These are phyloP conservation scores for Centella asiatica DNA, from an alignment of 129 eudicot species.

Conservation along the genomic window DNA sequence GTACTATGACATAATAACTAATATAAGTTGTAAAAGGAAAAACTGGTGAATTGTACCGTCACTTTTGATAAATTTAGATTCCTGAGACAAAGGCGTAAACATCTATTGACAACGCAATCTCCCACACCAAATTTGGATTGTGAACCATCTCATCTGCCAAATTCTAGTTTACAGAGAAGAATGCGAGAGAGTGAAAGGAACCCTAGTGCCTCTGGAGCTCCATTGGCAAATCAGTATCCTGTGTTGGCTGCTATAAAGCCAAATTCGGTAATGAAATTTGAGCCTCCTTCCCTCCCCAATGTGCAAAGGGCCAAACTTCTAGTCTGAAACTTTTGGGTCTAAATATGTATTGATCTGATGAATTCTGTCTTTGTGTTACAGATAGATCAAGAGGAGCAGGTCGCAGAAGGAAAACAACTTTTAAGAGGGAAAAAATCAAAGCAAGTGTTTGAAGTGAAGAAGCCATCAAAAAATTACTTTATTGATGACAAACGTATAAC, in stretches of 20 bases:
- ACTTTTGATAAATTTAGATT: constrained; percentile 23
- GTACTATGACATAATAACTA: no score
- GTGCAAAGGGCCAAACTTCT: no score
- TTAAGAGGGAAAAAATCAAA: neutral
- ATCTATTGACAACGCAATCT: constrained; percentile 17
- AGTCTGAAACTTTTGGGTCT: no score
- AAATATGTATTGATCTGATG: no score
- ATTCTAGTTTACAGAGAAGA: neutral
- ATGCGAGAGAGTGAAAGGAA: neutral
- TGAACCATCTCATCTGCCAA: neutral
- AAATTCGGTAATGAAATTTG: neutral
- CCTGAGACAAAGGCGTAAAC: constrained; percentile 31
- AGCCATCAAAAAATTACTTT: constrained; percentile 2
- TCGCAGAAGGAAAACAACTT: neutral
- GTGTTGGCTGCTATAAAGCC: constrained; percentile 5
- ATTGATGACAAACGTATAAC: neutral
- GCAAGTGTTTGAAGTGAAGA: neutral
- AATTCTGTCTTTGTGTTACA: neutral
- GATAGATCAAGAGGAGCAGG: constrained; percentile 1
- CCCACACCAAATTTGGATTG: neutral
- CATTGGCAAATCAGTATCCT: constrained; percentile 8
- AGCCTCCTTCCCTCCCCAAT: neutral
- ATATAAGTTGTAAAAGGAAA: no score
- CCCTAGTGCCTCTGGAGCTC: neutral
- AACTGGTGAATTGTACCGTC: neutral